Percentiles rank a stretch among this genome's conserved stretches.
phyloP scores from a whole-genome alignment of 2,329 filamentous ascomycete species.

The Fusarium sp. region DNA sequence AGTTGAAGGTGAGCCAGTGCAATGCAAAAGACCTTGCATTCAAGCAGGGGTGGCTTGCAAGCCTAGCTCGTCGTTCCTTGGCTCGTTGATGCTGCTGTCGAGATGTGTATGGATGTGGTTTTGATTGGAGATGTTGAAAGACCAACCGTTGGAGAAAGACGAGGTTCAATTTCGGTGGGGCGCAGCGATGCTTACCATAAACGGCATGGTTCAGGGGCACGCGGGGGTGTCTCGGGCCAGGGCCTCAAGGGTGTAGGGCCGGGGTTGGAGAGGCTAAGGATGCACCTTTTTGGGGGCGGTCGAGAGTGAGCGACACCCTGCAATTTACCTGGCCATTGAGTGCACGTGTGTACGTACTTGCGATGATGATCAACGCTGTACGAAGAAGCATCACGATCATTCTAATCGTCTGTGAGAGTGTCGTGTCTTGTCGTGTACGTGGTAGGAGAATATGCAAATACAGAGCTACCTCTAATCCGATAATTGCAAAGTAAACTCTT shows the following conservation, averaged over 20 bases:
- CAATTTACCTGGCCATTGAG: conserved; percentile 18
- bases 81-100: conserved; percentile 26
- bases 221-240: conserved; percentile 6
- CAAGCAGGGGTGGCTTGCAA: conserved; percentile 16
- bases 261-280: conserved; percentile 25
- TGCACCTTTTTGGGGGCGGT: conserved; percentile 6
- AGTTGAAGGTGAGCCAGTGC: conserved; percentile 10
- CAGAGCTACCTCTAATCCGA: not conserved
- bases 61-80: conserved; percentile 17
- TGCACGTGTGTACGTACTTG: too few relatives aligned
- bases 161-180: conserved; percentile 34
- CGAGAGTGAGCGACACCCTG: conserved; percentile 24
- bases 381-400: not conserved
- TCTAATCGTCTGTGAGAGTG: too few relatives aligned
- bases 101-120: conserved; percentile 22
- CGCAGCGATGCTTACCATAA: conserved; percentile 25
- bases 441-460: too few relatives aligned
- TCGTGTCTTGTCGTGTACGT: too few relatives aligned
- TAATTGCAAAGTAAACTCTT: not conserved
- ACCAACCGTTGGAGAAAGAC: conserved; percentile 31
- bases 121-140: conserved; percentile 27
- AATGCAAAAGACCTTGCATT: conserved; percentile 5
- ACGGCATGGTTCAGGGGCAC: conserved; percentile 38
- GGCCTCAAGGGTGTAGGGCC: conserved; percentile 3
- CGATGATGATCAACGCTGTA: not conserved